Evolutionary conservation across 2,329 filamentous ascomycete genomes (phyloP).

Genomic region (Juglanconis sp.): DNA sequence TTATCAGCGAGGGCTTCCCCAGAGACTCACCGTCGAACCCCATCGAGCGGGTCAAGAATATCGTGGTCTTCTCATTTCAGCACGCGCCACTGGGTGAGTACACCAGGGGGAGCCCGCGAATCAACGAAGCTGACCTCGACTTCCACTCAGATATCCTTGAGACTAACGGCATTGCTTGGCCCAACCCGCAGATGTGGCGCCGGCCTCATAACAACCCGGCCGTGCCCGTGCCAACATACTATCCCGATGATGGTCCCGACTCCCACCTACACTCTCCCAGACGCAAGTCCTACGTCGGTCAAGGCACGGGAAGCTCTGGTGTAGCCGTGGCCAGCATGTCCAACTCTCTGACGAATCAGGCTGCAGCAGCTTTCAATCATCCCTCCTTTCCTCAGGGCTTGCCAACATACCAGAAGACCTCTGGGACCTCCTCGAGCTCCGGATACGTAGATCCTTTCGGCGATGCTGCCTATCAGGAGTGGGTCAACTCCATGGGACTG

Average conservation of each 20-base stretch:
- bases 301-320: neutral
- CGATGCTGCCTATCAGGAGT: constrained; percentile 25
- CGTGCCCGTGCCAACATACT: constrained; percentile 38
- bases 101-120: neutral
- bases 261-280: constrained; percentile 63
- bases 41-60: constrained; percentile 67
- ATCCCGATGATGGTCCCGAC: constrained; percentile 46
- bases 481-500: constrained; percentile 20
- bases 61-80: constrained; percentile 79
- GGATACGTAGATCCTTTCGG: constrained; percentile 27
- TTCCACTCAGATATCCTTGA: constrained; percentile 65
- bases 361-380: neutral
- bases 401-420: constrained; percentile 4
- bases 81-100: constrained; percentile 72
- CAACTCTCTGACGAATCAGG: neutral
- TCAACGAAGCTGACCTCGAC: constrained; percentile 2
- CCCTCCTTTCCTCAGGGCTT: neutral
- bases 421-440: constrained; percentile 15
- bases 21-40: constrained; percentile 49
- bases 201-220: constrained; percentile 40
- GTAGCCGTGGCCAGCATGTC: neutral
- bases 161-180: constrained; percentile 73
- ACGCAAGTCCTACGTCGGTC: constrained; percentile 26
- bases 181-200: constrained; percentile 68
- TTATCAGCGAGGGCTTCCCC: constrained; percentile 71